A percentile compares a stretch with the other conserved stretches of the same genome.
phyloP scores from a whole-genome alignment of 2,329 filamentous ascomycete species.

The Alternaria panax region DNA sequence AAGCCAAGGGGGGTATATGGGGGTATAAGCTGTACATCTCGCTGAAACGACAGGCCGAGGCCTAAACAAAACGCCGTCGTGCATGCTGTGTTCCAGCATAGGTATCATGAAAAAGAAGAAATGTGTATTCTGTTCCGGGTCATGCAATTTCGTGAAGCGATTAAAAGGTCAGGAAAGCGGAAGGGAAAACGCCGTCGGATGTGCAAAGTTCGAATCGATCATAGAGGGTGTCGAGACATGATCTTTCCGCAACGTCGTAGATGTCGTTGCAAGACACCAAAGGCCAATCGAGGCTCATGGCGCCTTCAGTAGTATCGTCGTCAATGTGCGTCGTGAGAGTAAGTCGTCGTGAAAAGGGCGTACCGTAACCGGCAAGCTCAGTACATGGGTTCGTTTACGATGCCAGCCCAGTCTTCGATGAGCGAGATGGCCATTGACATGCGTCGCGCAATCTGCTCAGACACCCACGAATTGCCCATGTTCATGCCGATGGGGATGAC shows the following conservation, averaged over 20 bases:
- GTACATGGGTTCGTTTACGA: slow-evolving; percentile 16
- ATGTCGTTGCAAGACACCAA: background rate
- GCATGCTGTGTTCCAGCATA: background rate
- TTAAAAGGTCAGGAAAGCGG: background rate
- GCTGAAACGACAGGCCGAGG: background rate
- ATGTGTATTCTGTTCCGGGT: background rate
- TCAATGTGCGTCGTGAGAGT: background rate
- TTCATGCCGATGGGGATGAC: slow-evolving; percentile 25
- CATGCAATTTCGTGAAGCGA: slow-evolving; percentile 1
- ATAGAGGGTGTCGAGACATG: background rate
- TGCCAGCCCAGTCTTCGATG: slow-evolving; percentile 24
- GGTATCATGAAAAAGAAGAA: background rate
- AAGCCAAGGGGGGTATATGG: slow-evolving; percentile 3
- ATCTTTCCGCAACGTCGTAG: background rate
- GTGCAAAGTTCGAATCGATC: background rate
- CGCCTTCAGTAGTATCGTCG: background rate
- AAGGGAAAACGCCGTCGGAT: background rate
- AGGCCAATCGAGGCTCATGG: background rate
- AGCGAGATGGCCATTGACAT: slow-evolving; percentile 15
- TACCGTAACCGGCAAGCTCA: slow-evolving; percentile 7
- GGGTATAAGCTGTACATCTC: slow-evolving; percentile 2
- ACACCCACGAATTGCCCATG: slow-evolving; percentile 19
- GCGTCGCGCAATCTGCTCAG: slow-evolving; percentile 19
- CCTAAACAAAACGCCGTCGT: slow-evolving; percentile 6
- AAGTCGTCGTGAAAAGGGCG: background rate